Evolutionary conservation across 495 filamentous ascomycete species (phyloP), one percentile per base, ranked within the genome.

Genomic region (Astrothelium macrocarpum): DNA sequence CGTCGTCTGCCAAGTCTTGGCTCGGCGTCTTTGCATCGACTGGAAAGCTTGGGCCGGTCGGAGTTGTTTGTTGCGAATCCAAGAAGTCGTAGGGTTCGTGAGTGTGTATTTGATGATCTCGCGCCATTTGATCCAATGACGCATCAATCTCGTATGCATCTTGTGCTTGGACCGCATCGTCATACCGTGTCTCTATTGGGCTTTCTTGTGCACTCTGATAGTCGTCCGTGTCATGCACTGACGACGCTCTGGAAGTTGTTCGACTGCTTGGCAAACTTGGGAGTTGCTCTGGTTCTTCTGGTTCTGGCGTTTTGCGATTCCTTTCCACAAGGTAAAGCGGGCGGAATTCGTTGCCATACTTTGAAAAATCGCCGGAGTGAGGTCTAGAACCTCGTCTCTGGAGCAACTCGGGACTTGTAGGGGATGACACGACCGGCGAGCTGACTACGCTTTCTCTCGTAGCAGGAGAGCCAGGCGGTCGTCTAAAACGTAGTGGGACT

Each of bases 251-350:
- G 18, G 70, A 69, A 2, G 66, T 67, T 23, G 71, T 66, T 25
- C 68, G 72, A 66, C 72, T 74, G 0, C 70, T 71, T 12, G 73
- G 73, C 1, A 75, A 65, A 26, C 70, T 67, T 1, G 74, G 73
- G 12, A 74, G 65, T 2, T 63, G 46, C 42, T 77, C 75, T 53
- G 29, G 20, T 32, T 32, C 26, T 25, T 77, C 75, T 23, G 71
- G 64, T 32, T 77, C 75, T 18, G 65, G 66, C 2, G 69, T 63
- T 36, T 75, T 72, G 10, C 73, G 70, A 59, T 77, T 77, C 12
- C 71, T 67, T 60, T 79, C 77, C 11, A 78, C 67, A 18, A 79
- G 71, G 63, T 77, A 78, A 25, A 79, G 53, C 5, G 77, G 77
- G 26, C 74, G 63, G 60, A 73, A 71, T 31, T 75, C 74, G 14